Base-by-base conservation (phyloP, 805 yeast genomes). In the Nakazawaea populi region DNA sequence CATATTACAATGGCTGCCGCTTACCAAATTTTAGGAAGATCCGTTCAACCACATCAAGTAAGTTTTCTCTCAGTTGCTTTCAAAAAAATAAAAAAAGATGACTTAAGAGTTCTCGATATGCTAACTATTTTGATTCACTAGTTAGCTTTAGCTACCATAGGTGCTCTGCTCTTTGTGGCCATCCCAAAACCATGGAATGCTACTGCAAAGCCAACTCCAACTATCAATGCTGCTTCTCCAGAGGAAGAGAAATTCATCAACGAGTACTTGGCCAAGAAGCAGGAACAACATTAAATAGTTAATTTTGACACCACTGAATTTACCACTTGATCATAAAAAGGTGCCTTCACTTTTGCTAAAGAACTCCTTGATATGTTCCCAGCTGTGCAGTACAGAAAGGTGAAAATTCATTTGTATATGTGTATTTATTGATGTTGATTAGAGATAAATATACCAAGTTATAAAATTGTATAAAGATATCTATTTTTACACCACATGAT, bases 241-340 rank as follows among this genome's bases (percentile, higher is more conserved):
- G 97, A 89, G 64, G 97, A 91, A 75, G 96, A 88, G 70, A 83
- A 85, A 69, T 91, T 87, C 74, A 85, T 91, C 63, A 76, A 72
- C 67, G 87, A 61, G 62, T 90, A 80, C 76, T 74, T 82, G 70
- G 73, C 70, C 60, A 76, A 69, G 52, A 65, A 67, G 45, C 71
- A 69, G 51, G 64, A 67, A 46, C 71, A 66, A 54, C 29, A 34
- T 38, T 31, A 27, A 41, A 35, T 28, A 9, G 3, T 32, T 32
- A 11, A 32, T 8, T 32, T 18, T 18, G 24, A 18, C 24, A 18
- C 24, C 24, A 18, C 3, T 18, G 24, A 18, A 18, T 18, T 18
- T 18, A 18, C 3, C 24, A 18, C 24, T 18, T 18, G 24, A 18
- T 18, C 3, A 18, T 18, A 18, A 18, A 18, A 18, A 18, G 24